Conservation (phyloP, 164 flowering plant genomes). For the Protea cynaroides region DNA sequence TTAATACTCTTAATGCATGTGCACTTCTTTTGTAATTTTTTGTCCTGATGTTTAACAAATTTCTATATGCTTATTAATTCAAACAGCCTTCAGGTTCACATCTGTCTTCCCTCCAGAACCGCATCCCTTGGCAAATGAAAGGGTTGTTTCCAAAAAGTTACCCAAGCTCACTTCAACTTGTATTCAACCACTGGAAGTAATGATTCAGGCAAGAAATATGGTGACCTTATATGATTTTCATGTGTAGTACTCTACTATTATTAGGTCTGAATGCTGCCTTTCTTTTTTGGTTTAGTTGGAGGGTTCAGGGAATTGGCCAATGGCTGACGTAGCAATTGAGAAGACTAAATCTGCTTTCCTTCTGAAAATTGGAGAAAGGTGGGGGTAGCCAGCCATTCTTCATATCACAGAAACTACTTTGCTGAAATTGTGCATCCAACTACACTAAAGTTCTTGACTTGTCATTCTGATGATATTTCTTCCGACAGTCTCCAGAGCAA, state of each 20-base stretch:
- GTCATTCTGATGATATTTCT: slow-evolving; percentile 15
- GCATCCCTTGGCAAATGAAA: slow-evolving; percentile 63
- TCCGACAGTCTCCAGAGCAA: slow-evolving; percentile 61
- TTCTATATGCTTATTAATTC: slow-evolving; percentile 11
- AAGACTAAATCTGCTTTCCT: slow-evolving; percentile 90
- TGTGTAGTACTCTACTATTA: neutral
- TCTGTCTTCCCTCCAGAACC: slow-evolving; percentile 90
- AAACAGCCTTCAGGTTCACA: slow-evolving; percentile 78
- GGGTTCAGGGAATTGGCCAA: slow-evolving; percentile 97
- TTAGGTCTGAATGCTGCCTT: slow-evolving; percentile 1
- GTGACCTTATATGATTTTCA: slow-evolving; percentile 2
- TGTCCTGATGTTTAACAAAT: neutral
- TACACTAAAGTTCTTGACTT: neutral
- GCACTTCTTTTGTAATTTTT: neutral
- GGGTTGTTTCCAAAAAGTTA: slow-evolving; percentile 24
- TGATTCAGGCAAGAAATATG: slow-evolving; percentile 66
- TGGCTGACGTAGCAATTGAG: slow-evolving; percentile 73
- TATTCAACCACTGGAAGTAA: slow-evolving; percentile 70
- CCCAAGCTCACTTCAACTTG: slow-evolving; percentile 46
- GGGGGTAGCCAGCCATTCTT: slow-evolving; percentile 5
- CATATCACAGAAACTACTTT: neutral
- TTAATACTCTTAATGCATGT: neutral
- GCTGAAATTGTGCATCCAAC: neutral
- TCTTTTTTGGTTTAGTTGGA: slow-evolving; percentile 53
- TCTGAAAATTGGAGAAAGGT: slow-evolving; percentile 88